Evolutionary conservation across 768 basidiomycete species (phyloP).

Genomic region (Pulveroboletus ravenelii): DNA sequence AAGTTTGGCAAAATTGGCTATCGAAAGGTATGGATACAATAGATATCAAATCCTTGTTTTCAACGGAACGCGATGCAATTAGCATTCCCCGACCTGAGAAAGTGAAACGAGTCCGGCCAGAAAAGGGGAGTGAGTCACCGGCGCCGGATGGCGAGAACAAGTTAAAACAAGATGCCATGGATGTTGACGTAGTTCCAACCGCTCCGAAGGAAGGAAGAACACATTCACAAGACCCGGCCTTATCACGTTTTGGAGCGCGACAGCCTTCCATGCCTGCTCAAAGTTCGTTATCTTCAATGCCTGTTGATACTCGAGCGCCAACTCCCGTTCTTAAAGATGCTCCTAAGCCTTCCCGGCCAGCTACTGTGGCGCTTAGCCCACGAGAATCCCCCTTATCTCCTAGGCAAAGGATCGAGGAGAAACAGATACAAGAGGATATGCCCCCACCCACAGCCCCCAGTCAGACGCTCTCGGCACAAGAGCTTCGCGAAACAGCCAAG

Average conservation of each 20-base stretch:
- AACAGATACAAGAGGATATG: conserved; percentile 46
- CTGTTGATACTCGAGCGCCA: conserved; percentile 16
- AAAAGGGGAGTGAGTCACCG: conserved; percentile 36
- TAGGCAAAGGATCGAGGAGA: conserved; percentile 41
- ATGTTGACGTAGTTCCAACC: conserved; percentile 26
- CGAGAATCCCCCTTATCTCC: conserved; percentile 38
- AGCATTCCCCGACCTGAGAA: conserved; percentile 80
- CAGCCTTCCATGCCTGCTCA: conserved; percentile 13
- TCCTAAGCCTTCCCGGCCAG: conserved; percentile 16
- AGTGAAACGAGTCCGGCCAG: conserved; percentile 52
- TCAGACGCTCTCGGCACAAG: conserved; percentile 73
- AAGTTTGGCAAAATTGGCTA: conserved; percentile 49
- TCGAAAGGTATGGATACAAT: conserved; percentile 52
- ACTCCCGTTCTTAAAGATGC: conserved; percentile 15
- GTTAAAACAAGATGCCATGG: conserved; percentile 32
- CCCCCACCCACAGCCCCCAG: conserved; percentile 76
- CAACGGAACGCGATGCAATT: conserved; percentile 6
- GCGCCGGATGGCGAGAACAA: conserved; percentile 29
- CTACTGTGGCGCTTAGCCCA: conserved; percentile 16
- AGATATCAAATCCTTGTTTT: background rate
- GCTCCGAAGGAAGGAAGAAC: conserved; percentile 26
- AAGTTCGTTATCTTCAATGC: conserved; percentile 9
- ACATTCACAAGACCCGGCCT: conserved; percentile 15
- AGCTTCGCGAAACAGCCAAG: conserved; percentile 75
- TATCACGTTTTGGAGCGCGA: conserved; percentile 22